Conservation (phyloP, 2,329 filamentous ascomycete genomes). For the Ceratocystis eucalypticola region DNA sequence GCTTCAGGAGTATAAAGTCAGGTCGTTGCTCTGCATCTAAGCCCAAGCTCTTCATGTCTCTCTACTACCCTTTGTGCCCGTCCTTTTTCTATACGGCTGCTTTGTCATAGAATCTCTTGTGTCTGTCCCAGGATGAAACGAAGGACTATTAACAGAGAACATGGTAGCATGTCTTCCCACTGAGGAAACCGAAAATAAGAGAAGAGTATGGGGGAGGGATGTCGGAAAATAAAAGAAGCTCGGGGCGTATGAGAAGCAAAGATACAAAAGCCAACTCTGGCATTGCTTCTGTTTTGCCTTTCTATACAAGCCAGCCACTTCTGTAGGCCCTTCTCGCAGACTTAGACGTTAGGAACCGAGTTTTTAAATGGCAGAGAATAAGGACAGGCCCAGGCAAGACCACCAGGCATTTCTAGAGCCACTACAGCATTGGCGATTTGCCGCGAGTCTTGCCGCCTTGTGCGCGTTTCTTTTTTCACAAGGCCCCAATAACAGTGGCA, state of each 20-base stretch:
- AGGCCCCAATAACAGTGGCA: background rate
- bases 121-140: background rate
- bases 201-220: background rate
- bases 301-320: too few relatives aligned
- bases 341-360: too few relatives aligned
- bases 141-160: too few relatives aligned
- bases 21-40: too few relatives aligned
- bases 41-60: too few relatives aligned
- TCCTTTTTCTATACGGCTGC: background rate
- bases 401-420: constrained; percentile 3
- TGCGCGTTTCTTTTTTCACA: background rate
- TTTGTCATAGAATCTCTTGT: background rate
- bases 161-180: background rate
- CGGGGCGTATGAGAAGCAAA: background rate
- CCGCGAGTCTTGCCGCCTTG: background rate
- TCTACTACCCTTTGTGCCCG: too few relatives aligned
- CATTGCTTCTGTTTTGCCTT: too few relatives aligned
- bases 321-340: too few relatives aligned
- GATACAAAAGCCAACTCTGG: background rate
- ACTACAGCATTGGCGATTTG: constrained; percentile 5
- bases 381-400: background rate
- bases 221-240: background rate
- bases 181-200: background rate
- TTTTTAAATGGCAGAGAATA: too few relatives aligned
- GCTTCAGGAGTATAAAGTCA: too few relatives aligned